Evolutionary conservation across 306 rosid genomes (phyloP), one percentile per base, ranked within the genome.

Genomic region (Herpetospermum pedunculosum): DNA sequence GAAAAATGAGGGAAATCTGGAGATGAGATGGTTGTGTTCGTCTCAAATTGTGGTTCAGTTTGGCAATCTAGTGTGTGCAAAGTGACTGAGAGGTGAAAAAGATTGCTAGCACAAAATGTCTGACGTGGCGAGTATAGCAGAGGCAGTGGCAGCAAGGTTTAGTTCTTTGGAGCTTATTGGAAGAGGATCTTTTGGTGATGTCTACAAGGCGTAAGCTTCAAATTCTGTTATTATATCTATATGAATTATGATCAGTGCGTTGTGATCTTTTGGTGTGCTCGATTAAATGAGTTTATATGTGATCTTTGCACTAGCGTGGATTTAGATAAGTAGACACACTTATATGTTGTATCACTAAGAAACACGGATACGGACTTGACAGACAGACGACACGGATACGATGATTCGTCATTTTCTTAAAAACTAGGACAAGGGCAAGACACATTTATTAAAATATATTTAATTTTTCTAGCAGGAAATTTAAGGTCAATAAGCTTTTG

Each of bases 161-260:
- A 81, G 84, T 81, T 81, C 89, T 25, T 81, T 92, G 82, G 97
- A 95, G 81, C 96, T 89, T 48, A 95, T 95, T 76, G 99, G 99
- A 30, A 89, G 86, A 80, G 99, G 99, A 77, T 95, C 99, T 26
- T 92, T 95, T 59, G 99, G 99, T 1, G 93, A 95, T 38, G 99
- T 95, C 65, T 95, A 88, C 78, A 95, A 95, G 85, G 97, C 84
- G 99, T 95, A 78, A 78, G 96, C 79, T 46, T 75, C 44, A 19
- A 19, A 50, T 59, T 75, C 79, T 62, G 58, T 18, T 77, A 23
- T 53, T 19, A 21, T 58, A 4, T 25, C n/a, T n/a, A n/a, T n/a
- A n/a, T n/a, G n/a, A n/a, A 48, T 40, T 62, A 5, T 53, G 26
- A 69, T 70, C 54, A 46, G 58, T 40, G 18, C 10, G 6, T n/a